Evolutionary conservation across 768 basidiomycete genomes (phyloP), one percentile per base, ranked within the genome.

Genomic region (Calocybe cyanea): DNA sequence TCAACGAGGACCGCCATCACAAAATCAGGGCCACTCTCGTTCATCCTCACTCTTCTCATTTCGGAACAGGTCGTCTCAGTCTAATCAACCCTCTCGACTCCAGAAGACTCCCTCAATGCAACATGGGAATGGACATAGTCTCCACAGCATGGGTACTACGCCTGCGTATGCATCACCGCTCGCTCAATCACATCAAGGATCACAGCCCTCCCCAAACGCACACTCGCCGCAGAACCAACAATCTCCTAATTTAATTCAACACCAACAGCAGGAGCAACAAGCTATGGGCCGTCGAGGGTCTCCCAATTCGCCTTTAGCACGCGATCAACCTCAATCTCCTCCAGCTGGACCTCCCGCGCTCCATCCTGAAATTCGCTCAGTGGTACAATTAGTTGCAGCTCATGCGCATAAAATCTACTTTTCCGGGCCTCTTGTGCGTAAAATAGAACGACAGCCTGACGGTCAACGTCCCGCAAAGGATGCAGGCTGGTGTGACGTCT

Each of bases 371-470:
- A 90, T 92, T 43, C 80, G 84, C 37, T 89, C 86, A 2, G 77
- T 89, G 43, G 83, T 92, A 21, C 76, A 78, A 45, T 71, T 92
- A 40, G 85, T 81, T 18, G 67, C 80, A 33, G 81, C 85, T 10
- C 90, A 92, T 57, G 80, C 84, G 0, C 87, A 84, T 69, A 92
- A 92, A 59, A 74, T 92, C 6, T 92, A 92, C 64, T 90, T 84
- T 66, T 91, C 88, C 4, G 90, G 90, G 8, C 87, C 86, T 11
- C 78, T 94, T 15, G 70, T 89, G 13, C 83, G 87, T 41, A 74
- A 78, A 21, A 71, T 88, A 50, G 90, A 92, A 61, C 77, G 84
- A n/a, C 79, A 81, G 51, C 70, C 89, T 1, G 85, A 89, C 60
- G 87, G 90, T 17, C 75, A 82, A 54, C 75, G 71, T 48, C 79